A percentile compares a stretch with the other conserved stretches of the same genome.
These are phyloP conservation scores for Kickxella alabastrina DNA, from an alignment of 192 early-diverging fungal genomes.

Conservation along the genomic window DNA sequence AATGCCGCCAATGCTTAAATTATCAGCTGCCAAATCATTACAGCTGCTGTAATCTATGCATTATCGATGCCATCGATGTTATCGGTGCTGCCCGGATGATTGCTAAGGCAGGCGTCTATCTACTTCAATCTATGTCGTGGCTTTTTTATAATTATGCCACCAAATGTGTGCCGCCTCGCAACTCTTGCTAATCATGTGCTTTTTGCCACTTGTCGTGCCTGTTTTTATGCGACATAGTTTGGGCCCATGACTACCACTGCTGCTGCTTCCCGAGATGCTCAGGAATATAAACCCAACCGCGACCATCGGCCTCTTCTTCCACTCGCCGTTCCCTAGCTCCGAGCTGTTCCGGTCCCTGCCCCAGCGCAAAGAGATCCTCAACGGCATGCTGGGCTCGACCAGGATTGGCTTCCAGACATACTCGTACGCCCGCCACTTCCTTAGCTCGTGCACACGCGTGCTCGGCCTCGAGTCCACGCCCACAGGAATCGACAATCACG, in stretches of 20 bases:
- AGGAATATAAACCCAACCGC: constrained; percentile 71
- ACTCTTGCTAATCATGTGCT: too few species aligned
- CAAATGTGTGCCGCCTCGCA: too few species aligned
- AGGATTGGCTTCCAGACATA: constrained; percentile 97
- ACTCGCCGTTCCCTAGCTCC: constrained; percentile 93
- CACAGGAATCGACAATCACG: constrained; percentile 78
- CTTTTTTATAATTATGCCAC: too few species aligned
- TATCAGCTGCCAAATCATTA: neutral
- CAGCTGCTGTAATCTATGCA: too few species aligned
- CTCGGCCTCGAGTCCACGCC: constrained; percentile 90
- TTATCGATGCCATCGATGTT: too few species aligned
- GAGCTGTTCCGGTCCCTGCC: constrained; percentile 90
- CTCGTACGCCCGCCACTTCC: constrained; percentile 91
- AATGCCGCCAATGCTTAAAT: neutral
- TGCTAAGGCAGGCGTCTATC: too few species aligned
- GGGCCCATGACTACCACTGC: constrained; percentile 97
- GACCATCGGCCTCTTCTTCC: constrained; percentile 90
- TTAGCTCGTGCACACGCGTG: constrained; percentile 89
- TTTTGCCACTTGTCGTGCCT: too few species aligned
- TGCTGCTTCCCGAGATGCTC: constrained; percentile 85
- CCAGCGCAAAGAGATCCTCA: constrained; percentile 74
- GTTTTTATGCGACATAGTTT: too few species aligned
- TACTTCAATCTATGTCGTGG: too few species aligned
- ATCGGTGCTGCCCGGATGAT: too few species aligned
- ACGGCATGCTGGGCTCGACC: constrained; percentile 87